Base-by-base conservation (phyloP, 2,329 filamentous ascomycete genomes). In the Clonostachys rosea region DNA sequence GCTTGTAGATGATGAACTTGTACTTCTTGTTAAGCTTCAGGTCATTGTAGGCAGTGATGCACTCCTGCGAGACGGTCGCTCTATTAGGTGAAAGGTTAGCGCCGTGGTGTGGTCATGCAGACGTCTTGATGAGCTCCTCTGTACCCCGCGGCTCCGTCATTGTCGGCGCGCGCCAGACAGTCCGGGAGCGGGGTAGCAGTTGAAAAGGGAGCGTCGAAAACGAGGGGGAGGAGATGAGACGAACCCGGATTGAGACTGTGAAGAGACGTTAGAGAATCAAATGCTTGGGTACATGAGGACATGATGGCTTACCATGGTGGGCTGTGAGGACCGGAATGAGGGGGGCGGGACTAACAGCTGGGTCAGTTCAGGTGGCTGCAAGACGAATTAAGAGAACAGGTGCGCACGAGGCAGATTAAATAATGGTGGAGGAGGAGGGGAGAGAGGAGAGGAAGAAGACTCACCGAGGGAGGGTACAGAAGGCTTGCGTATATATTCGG, bases 1-100 rank as follows among this genome's bases (percentile, higher is more conserved):
- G 83, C 79, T 91, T 90, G 84, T 81, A 92, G 78, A 94, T 83
- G 74, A 94, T 86, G 79, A 81, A 95, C 74, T 90, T 91, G 75
- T 83, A 78, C 75, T 82, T 83, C 73, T 91, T 91, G 71, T 72
- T 77, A 59, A 91, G 83, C 82, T 92, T 92, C 56, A 92, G 80
- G 58, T 91, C 85, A 70, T 91, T 90, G 80, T 86, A 92, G 50
- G 74, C 69, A 56, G 67, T 66, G 65, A 83, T 81, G 79, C 87
- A 91, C 50, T 91, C 86, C 64, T 81, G 78, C 56, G 79, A 73
- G 61, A 91, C 83, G 65, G 78, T 77, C 59, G 87, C 86, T 79
- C 87, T 91, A 69, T 48, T 49, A 42, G 49, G 47, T 43, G 37
- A 16, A 42, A 47, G 36, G 56, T 63, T 57, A 64, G 61, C 55